Conservation (phyloP, 805 yeast genomes). For the Zygotorulaspora chibaensis region DNA sequence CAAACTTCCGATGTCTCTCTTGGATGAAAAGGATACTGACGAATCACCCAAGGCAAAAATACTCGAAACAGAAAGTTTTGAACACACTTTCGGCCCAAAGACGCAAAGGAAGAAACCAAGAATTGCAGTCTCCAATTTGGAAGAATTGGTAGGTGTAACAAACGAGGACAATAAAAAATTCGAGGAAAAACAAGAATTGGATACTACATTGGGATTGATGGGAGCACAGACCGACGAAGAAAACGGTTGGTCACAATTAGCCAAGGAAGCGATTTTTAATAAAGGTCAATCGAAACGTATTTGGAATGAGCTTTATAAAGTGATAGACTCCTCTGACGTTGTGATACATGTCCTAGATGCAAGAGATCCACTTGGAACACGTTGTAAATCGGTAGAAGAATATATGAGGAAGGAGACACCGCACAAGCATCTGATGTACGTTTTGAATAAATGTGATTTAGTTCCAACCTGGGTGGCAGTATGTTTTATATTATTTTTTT, state of each 20-base stretch:
- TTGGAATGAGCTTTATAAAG: constrained; percentile 97
- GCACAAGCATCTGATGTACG: constrained; percentile 92
- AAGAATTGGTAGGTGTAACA: constrained; percentile 65
- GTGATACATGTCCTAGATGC: constrained; percentile 96
- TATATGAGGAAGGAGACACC: constrained; percentile 91
- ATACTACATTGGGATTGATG: constrained; percentile 75
- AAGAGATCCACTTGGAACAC: constrained; percentile 93
- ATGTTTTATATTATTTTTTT: constrained; percentile 54
- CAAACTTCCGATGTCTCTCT: constrained; percentile 89
- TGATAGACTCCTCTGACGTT: constrained; percentile 95
- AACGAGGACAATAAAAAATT: constrained; percentile 52
- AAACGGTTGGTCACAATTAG: constrained; percentile 84
- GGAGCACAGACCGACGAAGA: constrained; percentile 54
- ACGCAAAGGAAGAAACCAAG: constrained; percentile 90
- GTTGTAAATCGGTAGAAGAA: constrained; percentile 90
- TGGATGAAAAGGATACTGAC: constrained; percentile 77
- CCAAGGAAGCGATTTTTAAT: constrained; percentile 91
- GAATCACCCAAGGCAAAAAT: constrained; percentile 77
- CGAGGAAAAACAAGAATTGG: constrained; percentile 73
- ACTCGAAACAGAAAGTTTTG: constrained; percentile 82
- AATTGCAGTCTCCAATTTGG: constrained; percentile 69
- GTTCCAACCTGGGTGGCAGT: constrained; percentile 99
- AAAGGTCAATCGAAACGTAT: constrained; percentile 98
- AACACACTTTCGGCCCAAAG: constrained; percentile 87
- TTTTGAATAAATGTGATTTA: constrained; percentile 93